phyloP scores from a whole-genome alignment of 2,329 filamentous ascomycete species.

The Elsinoe necatrix region DNA sequence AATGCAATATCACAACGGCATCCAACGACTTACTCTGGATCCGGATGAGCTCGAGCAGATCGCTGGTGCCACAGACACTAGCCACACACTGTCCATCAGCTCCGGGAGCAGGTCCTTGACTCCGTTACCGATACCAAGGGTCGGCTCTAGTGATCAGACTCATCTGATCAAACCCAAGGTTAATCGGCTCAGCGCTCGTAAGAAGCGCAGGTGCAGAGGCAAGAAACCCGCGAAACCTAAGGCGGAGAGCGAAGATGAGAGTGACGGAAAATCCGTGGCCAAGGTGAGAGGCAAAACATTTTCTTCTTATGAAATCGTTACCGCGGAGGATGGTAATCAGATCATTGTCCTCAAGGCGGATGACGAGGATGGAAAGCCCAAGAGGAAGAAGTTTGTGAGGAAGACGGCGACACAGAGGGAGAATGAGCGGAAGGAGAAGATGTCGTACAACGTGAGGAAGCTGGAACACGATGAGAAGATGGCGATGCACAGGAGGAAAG shows the following conservation, averaged over 20 bases:
- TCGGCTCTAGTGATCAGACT: background rate
- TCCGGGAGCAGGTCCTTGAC: background rate
- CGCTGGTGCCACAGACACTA: background rate
- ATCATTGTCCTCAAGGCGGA: conserved; percentile 14
- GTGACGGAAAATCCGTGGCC: background rate
- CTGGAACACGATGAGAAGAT: conserved; percentile 10
- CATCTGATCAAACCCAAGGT: background rate
- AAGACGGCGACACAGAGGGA: conserved; percentile 20
- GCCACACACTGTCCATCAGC: background rate
- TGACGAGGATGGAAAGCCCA: conserved; percentile 18
- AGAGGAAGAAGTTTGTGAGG: conserved; percentile 18
- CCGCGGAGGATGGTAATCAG: conserved; percentile 15
- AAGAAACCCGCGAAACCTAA: conserved; percentile 1
- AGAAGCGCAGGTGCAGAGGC: background rate
- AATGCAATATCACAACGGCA: background rate
- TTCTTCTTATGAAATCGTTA: background rate
- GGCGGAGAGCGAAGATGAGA: conserved; percentile 16
- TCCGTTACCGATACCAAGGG: background rate
- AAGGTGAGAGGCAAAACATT: conserved; percentile 3
- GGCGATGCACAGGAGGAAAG: background rate
- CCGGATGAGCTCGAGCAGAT: background rate
- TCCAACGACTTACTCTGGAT: background rate
- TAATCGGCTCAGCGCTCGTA: conserved; percentile 1
- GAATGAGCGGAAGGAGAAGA: conserved; percentile 8
- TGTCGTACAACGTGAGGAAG: conserved; percentile 1